Conservation (phyloP, 768 basidiomycete genomes). For the Agaricus sinodeliciosus region DNA sequence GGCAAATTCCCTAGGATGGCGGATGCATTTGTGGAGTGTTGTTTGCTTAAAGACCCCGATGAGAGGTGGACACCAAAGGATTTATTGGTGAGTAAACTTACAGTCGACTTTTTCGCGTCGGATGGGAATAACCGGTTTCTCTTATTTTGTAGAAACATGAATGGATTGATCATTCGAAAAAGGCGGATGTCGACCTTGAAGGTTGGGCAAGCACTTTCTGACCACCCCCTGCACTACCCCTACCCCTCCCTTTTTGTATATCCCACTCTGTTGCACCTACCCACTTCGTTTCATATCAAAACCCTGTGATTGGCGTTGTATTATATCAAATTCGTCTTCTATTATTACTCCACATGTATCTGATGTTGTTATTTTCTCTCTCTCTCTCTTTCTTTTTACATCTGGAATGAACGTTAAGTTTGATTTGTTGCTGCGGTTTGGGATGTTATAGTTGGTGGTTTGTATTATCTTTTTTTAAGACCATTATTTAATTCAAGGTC, state of each 20-base stretch:
- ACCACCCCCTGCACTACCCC: background rate
- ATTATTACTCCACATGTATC: background rate
- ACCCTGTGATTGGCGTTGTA: background rate
- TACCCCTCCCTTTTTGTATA: background rate
- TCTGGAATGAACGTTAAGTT: no score
- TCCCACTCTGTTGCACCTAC: background rate
- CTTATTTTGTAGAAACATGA: constrained; percentile 48
- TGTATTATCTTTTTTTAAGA: no score
- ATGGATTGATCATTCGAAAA: constrained; percentile 65
- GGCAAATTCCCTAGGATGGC: constrained; percentile 65
- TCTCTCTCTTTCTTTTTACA: no score
- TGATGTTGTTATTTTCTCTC: no score
- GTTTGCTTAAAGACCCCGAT: constrained; percentile 87
- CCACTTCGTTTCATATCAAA: no score
- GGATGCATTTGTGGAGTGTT: constrained; percentile 83
- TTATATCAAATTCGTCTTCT: background rate
- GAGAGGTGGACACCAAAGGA: constrained; percentile 83
- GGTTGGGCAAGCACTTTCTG: constrained; percentile 76
- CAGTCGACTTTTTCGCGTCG: constrained; percentile 3
- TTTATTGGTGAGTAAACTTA: constrained; percentile 50
- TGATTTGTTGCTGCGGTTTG: no score
- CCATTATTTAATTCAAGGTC: no score
- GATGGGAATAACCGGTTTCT: background rate
- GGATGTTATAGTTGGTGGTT: no score
- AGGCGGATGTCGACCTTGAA: constrained; percentile 63